Conservation (phyloP, 2,329 filamentous ascomycete genomes). For the Cercospora sp. region DNA sequence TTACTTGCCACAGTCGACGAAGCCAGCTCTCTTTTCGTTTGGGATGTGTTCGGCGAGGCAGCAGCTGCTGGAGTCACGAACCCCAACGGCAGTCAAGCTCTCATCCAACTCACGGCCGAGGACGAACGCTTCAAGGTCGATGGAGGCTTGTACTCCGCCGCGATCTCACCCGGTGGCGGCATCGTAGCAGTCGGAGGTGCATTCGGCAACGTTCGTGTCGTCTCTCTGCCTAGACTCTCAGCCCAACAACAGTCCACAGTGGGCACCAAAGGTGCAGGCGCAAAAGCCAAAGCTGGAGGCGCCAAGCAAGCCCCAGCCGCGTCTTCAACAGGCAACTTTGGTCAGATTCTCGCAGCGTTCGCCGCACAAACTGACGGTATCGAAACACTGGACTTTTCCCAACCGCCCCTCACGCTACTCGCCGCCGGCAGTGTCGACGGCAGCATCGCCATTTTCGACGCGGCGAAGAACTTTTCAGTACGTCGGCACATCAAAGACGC, state of each 20-base stretch:
- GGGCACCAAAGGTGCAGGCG: constrained; percentile 46
- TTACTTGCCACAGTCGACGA: constrained; percentile 86
- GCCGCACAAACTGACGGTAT: constrained; percentile 77
- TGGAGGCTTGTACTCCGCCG: constrained; percentile 85
- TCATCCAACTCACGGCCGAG: constrained; percentile 72
- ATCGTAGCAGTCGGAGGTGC: constrained; percentile 87
- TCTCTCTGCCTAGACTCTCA: constrained; percentile 71
- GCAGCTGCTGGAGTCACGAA: constrained; percentile 62
- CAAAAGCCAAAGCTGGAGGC: constrained; percentile 52
- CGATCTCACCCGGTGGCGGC: constrained; percentile 74
- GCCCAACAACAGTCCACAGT: constrained; percentile 35
- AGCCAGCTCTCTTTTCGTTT: constrained; percentile 85
- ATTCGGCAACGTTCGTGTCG: constrained; percentile 78
- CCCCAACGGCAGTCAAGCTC: constrained; percentile 56
- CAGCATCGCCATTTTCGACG: constrained; percentile 81
- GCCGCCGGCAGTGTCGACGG: constrained; percentile 66
- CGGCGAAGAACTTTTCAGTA: constrained; percentile 81
- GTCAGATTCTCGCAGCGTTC: constrained; percentile 77
- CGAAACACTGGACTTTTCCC: constrained; percentile 70
- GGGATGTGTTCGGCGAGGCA: constrained; percentile 83
- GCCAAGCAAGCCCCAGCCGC: constrained; percentile 46
- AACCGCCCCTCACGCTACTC: constrained; percentile 60
- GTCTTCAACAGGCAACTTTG: constrained; percentile 55
- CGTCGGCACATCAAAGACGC: constrained; percentile 77
- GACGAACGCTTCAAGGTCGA: constrained; percentile 93